Percentiles rank a stretch among this genome's conserved stretches.
Evolutionary conservation across 1,139 yeast genomes (phyloP).

Genomic region (Pichia sp.): DNA sequence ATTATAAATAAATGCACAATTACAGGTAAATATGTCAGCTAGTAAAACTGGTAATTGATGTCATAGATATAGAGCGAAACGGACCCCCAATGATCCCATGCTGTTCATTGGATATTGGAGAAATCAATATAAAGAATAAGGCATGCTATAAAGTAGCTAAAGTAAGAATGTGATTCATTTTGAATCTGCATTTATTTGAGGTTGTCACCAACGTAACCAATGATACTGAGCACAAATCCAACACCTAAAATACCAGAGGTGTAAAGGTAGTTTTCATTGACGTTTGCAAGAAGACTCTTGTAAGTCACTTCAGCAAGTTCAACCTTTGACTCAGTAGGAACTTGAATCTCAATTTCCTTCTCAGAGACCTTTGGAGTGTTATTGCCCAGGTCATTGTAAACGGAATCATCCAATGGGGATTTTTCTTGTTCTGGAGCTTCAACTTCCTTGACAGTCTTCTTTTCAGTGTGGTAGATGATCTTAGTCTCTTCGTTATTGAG

Average conservation of each 20-base stretch:
- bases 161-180: background rate
- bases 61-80: too few relatives aligned
- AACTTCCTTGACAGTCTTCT: slow-evolving; percentile 14
- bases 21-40: too few relatives aligned
- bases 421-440: slow-evolving; percentile 24
- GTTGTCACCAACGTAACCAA: slow-evolving; percentile 47
- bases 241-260: slow-evolving; percentile 36
- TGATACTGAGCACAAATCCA: slow-evolving; percentile 35
- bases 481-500: slow-evolving; percentile 16
- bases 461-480: slow-evolving; percentile 18
- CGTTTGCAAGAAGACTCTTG: slow-evolving; percentile 30
- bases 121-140: too few relatives aligned
- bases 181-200: slow-evolving; percentile 4
- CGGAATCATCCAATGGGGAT: slow-evolving; percentile 43
- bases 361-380: slow-evolving; percentile 22
- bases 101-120: too few relatives aligned
- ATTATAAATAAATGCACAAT: too few relatives aligned
- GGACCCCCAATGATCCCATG: too few relatives aligned
- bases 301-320: slow-evolving; percentile 18
- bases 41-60: too few relatives aligned
- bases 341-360: slow-evolving; percentile 28
- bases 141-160: too few relatives aligned
- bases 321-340: slow-evolving; percentile 27
- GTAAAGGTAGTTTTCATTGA: slow-evolving; percentile 30
- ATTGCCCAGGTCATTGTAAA: slow-evolving; percentile 39